Evolutionary conservation across 2,329 filamentous ascomycete genomes (phyloP).

Genomic region (Pyricularia grisea): DNA sequence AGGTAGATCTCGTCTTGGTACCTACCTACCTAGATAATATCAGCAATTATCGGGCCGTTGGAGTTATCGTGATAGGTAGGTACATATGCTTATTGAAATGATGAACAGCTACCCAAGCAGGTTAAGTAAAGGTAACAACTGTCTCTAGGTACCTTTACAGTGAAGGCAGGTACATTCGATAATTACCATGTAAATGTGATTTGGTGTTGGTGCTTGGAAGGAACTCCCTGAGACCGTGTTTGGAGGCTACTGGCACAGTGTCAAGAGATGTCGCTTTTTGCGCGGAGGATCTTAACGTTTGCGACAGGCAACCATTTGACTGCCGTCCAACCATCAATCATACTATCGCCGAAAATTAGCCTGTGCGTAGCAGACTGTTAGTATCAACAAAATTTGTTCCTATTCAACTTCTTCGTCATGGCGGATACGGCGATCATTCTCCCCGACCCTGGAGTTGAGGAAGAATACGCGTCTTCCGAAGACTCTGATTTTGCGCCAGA

Average conservation of each 20-base stretch:
- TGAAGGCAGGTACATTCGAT: too few species aligned
- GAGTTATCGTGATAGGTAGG: too few species aligned
- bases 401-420: neutral
- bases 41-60: too few species aligned
- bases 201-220: too few species aligned
- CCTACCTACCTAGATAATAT: too few species aligned
- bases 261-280: neutral
- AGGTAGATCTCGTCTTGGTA: too few species aligned
- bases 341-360: neutral
- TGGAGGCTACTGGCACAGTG: neutral
- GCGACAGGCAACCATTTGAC: neutral
- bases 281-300: neutral
- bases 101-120: too few species aligned
- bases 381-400: neutral
- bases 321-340: neutral
- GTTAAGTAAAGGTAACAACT: too few species aligned
- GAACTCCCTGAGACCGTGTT: too few species aligned
- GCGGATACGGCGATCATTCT: constrained; percentile 25
- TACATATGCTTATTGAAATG: too few species aligned
- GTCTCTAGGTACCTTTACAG: too few species aligned
- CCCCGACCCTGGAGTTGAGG: constrained; percentile 31
- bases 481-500: constrained; percentile 67
- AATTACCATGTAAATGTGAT: too few species aligned
- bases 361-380: neutral
- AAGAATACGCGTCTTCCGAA: constrained; percentile 59